phyloP scores from a whole-genome alignment of 1,284 basidiomycete genomes.

The Ustilago sp. region DNA sequence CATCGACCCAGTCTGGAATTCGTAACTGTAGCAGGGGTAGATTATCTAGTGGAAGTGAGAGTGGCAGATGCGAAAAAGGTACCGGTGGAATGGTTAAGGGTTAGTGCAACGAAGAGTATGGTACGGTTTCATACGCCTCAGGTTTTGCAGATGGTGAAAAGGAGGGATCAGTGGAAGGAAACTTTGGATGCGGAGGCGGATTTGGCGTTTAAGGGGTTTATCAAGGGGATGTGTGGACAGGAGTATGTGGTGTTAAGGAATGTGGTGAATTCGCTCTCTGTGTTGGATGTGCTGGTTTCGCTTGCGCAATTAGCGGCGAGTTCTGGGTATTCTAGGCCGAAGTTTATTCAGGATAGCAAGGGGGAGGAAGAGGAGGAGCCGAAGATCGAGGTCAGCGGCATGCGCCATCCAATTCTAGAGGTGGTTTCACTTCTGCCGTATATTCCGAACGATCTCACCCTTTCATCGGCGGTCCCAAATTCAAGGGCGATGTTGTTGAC shows the following conservation, averaged over 20 bases:
- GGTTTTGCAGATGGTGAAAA: slow-evolving; percentile 77
- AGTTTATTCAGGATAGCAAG: slow-evolving; percentile 1
- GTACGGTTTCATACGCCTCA: slow-evolving; percentile 86
- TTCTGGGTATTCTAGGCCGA: slow-evolving; percentile 52
- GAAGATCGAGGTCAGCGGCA: slow-evolving; percentile 42
- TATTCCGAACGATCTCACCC: slow-evolving; percentile 59
- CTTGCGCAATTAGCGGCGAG: slow-evolving; percentile 49
- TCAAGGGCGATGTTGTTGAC: slow-evolving; percentile 57
- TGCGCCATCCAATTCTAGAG: slow-evolving; percentile 66
- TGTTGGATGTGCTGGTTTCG: slow-evolving; percentile 55
- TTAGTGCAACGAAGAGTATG: slow-evolving; percentile 80
- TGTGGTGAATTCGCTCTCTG: slow-evolving; percentile 49
- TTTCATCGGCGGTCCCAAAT: slow-evolving; percentile 14
- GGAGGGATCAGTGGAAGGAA: slow-evolving; percentile 83
- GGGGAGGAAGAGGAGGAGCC: slow-evolving; percentile 4
- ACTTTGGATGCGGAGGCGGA: slow-evolving; percentile 75
- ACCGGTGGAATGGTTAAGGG: slow-evolving; percentile 82
- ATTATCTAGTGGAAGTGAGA: slow-evolving; percentile 73
- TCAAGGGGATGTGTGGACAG: slow-evolving; percentile 37
- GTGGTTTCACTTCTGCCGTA: slow-evolving; percentile 42
- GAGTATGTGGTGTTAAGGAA: slow-evolving; percentile 56
- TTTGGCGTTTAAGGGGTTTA: slow-evolving; percentile 47
- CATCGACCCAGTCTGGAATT: slow-evolving; percentile 83
- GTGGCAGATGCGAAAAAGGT: slow-evolving; percentile 79
- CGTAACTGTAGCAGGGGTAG: slow-evolving; percentile 73